phyloP scores from a whole-genome alignment of 306 rosid species.

The Luffa aegyptiaca region DNA sequence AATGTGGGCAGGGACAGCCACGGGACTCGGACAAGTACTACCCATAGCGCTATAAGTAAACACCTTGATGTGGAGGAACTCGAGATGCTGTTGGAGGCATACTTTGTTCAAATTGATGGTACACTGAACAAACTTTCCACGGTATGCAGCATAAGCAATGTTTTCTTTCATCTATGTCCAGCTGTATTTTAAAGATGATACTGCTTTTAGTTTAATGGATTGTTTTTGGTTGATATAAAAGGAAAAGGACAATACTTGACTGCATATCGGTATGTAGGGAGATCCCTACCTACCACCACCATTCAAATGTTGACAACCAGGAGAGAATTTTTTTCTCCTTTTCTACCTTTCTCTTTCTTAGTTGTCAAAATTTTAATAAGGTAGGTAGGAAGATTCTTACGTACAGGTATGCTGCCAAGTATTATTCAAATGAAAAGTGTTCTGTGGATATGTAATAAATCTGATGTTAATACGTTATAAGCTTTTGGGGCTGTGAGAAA shows the following conservation, averaged over 20 bases:
- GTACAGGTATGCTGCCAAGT: too few relatives aligned
- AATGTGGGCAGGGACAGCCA: slow-evolving; percentile 44
- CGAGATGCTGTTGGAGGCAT: slow-evolving; percentile 97
- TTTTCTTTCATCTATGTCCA: not conserved
- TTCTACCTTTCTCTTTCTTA: too few relatives aligned
- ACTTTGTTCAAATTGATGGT: slow-evolving; percentile 94
- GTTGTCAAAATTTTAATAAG: too few relatives aligned
- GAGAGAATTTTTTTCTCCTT: too few relatives aligned
- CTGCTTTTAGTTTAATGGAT: not conserved
- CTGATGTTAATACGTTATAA: not conserved
- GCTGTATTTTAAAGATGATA: not conserved
- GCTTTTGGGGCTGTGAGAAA: not conserved
- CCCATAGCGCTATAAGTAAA: slow-evolving; percentile 54
- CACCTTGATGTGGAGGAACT: slow-evolving; percentile 89
- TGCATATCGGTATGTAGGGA: too few relatives aligned
- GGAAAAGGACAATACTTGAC: not conserved
- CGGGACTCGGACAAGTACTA: slow-evolving; percentile 59
- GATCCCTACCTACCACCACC: too few relatives aligned
- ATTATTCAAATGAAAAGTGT: not conserved
- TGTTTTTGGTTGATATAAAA: not conserved
- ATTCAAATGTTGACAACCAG: too few relatives aligned
- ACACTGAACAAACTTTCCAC: slow-evolving; percentile 65
- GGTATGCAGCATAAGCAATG: slow-evolving; percentile 18
- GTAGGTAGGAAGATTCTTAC: too few relatives aligned
- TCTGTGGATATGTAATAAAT: not conserved